Evolutionary conservation across 768 basidiomycete species (phyloP), one percentile per base, ranked within the genome.

Genomic region (Leucosporidium yakuticum): DNA sequence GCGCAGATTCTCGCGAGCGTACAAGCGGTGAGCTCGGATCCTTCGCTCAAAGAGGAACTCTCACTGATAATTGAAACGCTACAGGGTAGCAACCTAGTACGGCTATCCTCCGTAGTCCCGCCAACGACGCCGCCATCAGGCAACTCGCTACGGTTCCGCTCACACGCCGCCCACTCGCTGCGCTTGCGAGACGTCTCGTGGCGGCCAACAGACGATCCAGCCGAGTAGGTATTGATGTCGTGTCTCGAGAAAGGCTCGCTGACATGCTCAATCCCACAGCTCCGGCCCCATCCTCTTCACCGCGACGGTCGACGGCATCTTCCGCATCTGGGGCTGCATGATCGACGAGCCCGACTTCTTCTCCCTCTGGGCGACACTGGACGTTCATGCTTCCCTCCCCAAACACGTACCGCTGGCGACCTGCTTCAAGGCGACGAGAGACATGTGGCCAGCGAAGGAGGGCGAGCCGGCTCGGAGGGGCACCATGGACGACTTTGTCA

Each of bases 311-410:
- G 54, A 70, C 31, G 69, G 74, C 62, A 25, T 47, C 29, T 60
- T 69, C 17, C 71, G 68, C 55, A 55, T 75, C 39, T 75, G 73
- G 69, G 64, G 69, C 17, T 66, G 65, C 60, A 65, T 76, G 47
- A 69, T 75, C 34, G 76, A 76, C 67, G 71, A 75, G 48, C 74
- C 76, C 23, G 63, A 68, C 69, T 62, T 69, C 49, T 76, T 75
- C 60, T 68, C 65, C 1, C 67, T 76, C 6, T 73, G 66, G 67
- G 50, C 56, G 4, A 67, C 73, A 5, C 50, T 70, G 15, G 53
- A 65, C 49, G 51, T 65, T 12, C 54, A 60, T 36, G 25, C 68
- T 20, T 19, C 59, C 5, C 34, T 63, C 14, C 58, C 65, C 14
- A 32, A 39, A 14, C 60, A 62, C 4, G 23, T 62, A 0, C 63